Conservation (phyloP, 2,329 filamentous ascomycete species). For the Pyrenophora teres region DNA sequence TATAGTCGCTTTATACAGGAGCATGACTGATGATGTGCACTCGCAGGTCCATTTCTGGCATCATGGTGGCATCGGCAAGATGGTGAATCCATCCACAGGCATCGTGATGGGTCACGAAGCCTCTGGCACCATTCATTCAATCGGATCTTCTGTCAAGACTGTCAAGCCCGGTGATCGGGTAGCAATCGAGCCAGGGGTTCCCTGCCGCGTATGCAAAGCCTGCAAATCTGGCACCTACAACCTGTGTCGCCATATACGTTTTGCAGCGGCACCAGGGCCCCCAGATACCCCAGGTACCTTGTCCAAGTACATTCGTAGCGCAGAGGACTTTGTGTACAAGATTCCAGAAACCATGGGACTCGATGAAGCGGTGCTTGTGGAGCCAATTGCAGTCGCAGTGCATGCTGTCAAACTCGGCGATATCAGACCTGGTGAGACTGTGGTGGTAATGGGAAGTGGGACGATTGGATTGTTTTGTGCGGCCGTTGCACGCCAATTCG, state of each 20-base stretch:
- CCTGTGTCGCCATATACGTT: conserved; percentile 81
- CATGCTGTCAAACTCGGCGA: conserved; percentile 81
- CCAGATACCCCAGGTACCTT: conserved; percentile 68
- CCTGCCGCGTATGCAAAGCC: conserved; percentile 83
- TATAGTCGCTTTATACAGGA: too few species aligned
- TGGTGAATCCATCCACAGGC: conserved; percentile 75
- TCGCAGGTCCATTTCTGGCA: conserved; percentile 86
- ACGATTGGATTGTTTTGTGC: conserved; percentile 88
- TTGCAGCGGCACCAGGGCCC: conserved; percentile 87
- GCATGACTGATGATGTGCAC: not conserved
- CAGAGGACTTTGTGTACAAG: conserved; percentile 90
- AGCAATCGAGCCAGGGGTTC: conserved; percentile 88
- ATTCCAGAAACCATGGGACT: conserved; percentile 80
- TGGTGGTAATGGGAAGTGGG: conserved; percentile 86
- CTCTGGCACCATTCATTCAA: conserved; percentile 76
- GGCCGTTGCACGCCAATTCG: conserved; percentile 66
- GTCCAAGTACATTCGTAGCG: conserved; percentile 87
- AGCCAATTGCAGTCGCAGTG: conserved; percentile 85
- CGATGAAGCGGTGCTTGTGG: conserved; percentile 85
- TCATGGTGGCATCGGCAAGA: conserved; percentile 88
- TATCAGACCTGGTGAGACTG: conserved; percentile 79
- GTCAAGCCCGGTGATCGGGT: conserved; percentile 85
- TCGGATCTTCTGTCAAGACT: conserved; percentile 73
- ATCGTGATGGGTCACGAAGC: conserved; percentile 92
- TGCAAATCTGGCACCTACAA: conserved; percentile 92